Conservation (phyloP, 2,329 filamentous ascomycete species). For the Cladosporium cucumerinum region DNA sequence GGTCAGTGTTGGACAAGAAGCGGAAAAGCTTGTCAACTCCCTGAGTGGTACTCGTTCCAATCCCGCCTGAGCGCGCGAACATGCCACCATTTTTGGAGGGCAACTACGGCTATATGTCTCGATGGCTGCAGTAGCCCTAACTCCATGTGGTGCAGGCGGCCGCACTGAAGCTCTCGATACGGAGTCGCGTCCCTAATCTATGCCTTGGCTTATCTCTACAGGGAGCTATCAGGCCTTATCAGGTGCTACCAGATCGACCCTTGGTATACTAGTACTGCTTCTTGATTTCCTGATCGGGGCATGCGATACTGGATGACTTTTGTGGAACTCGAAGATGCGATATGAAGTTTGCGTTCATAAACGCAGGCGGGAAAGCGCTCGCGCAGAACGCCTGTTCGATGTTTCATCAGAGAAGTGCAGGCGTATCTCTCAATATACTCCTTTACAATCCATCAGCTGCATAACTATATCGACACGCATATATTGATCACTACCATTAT, state of each 20-base stretch:
- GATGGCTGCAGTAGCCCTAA: background rate
- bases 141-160: background rate
- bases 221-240: background rate
- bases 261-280: background rate
- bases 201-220: background rate
- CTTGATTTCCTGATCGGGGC: background rate
- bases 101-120: background rate
- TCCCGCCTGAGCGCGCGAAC: background rate
- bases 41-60: background rate
- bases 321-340: background rate
- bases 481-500: background rate
- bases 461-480: background rate
- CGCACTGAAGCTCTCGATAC: background rate
- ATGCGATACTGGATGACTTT: background rate
- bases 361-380: background rate
- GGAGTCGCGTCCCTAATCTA: background rate
- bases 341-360: background rate
- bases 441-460: background rate
- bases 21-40: background rate
- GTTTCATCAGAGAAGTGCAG: background rate
- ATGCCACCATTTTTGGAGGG: background rate
- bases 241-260: background rate
- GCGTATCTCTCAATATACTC: background rate
- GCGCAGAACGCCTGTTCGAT: background rate
- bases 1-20: background rate